phyloP scores from a whole-genome alignment of 2,329 filamentous ascomycete genomes.

The Neoarthrinium moseri region DNA sequence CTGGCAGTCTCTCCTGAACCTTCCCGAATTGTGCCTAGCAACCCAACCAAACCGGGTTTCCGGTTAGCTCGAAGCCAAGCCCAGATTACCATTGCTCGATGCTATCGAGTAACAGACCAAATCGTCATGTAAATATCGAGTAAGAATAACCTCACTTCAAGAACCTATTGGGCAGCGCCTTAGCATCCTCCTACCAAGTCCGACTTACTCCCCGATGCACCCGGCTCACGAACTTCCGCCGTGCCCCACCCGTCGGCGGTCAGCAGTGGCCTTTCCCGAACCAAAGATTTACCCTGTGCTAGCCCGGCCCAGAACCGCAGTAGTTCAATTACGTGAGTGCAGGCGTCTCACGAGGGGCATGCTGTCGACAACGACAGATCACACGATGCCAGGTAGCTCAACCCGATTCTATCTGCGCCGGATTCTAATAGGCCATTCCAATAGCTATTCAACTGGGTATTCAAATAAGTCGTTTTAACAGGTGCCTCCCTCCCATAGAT shows the following conservation, averaged over 20 bases:
- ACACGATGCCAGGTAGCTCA: too few species aligned
- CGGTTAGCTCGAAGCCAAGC: not conserved
- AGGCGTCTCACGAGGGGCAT: too few species aligned
- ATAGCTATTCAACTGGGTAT: too few species aligned
- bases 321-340: too few species aligned
- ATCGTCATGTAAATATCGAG: constrained; percentile 11
- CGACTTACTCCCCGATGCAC: not conserved
- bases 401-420: too few species aligned
- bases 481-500: too few species aligned
- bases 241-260: not conserved
- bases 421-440: too few species aligned
- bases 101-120: constrained; percentile 22
- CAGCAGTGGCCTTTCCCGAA: not conserved
- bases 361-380: too few species aligned
- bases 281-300: too few species aligned
- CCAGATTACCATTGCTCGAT: constrained; percentile 23
- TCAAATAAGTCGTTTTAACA: too few species aligned
- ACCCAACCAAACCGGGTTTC: not conserved
- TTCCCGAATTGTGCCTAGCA: constrained; percentile 2
- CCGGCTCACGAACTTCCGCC: not conserved
- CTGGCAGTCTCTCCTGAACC: not conserved
- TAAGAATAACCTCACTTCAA: constrained; percentile 23
- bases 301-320: too few species aligned
- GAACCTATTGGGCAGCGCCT: constrained; percentile 16
- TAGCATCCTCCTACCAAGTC: not conserved